A percentile compares a stretch with the other conserved stretches of the same genome.
Conservation (phyloP, 495 filamentous ascomycete species). For the Penicillium argentinense region DNA sequence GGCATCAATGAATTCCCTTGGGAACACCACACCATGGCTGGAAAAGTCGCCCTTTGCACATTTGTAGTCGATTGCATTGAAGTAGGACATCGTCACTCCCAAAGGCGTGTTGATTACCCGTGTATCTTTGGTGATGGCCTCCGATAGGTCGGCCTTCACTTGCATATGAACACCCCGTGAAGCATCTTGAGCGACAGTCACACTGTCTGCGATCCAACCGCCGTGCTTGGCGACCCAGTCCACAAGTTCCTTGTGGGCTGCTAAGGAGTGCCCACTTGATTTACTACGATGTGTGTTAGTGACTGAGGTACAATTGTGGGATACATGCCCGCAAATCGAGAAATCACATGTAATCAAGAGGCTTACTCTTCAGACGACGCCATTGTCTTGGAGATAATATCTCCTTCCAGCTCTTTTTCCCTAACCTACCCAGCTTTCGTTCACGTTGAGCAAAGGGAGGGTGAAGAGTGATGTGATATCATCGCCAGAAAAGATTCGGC, state of each 20-base stretch:
- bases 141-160: constrained; percentile 31
- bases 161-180: constrained; percentile 48
- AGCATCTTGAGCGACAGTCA: constrained; percentile 41
- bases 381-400: too few relatives aligned
- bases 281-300: constrained; percentile 12
- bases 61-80: constrained; percentile 45
- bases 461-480: constrained; percentile 10
- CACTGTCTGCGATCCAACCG: constrained; percentile 40
- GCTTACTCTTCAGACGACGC: background rate
- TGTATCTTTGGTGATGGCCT: constrained; percentile 30
- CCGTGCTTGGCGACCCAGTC: constrained; percentile 45
- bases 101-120: constrained; percentile 47
- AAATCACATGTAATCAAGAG: background rate
- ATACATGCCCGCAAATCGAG: background rate
- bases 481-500: constrained; percentile 12
- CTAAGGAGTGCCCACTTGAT: constrained; percentile 18
- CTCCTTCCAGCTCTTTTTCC: background rate
- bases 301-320: background rate
- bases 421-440: background rate
- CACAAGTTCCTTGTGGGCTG: constrained; percentile 33
- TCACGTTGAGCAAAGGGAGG: background rate
- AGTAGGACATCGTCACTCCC: constrained; percentile 50
- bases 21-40: constrained; percentile 35
- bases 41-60: constrained; percentile 25
- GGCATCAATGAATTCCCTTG: constrained; percentile 34